A percentile compares a stretch with the other conserved stretches of the same genome.
These are phyloP conservation scores for Triadica sebifera DNA, from an alignment of 345 rosid species.

Conservation along the genomic window DNA sequence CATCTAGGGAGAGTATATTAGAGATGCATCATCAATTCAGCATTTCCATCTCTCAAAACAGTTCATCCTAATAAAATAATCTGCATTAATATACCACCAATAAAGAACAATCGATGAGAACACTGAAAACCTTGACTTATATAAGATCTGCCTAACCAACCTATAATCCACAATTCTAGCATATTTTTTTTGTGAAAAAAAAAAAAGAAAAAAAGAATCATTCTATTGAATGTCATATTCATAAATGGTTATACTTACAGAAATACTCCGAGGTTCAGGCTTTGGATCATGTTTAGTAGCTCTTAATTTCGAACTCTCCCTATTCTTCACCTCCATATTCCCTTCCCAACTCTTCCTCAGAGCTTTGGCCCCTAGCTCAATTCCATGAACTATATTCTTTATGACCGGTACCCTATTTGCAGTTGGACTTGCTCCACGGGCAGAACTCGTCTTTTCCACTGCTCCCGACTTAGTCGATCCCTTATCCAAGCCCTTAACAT, in stretches of 20 bases:
- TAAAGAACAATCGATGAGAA: neutral
- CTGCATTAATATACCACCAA: neutral
- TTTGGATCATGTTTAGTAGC: conserved; percentile 46
- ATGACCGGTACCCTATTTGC: conserved; percentile 56
- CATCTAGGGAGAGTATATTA: neutral
- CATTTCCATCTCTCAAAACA: conserved; percentile 3
- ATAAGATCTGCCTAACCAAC: neutral
- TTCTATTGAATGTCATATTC: neutral
- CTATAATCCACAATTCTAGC: neutral
- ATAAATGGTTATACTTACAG: conserved; percentile 50
- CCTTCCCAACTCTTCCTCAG: conserved; percentile 99
- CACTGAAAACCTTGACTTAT: neutral
- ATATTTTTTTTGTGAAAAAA: neutral
- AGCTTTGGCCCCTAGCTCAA: conserved; percentile 87
- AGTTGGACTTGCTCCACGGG: conserved; percentile 45
- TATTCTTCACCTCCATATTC: conserved; percentile 59
- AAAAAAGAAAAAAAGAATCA: neutral
- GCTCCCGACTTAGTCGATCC: conserved; percentile 48
- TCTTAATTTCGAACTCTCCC: conserved; percentile 45
- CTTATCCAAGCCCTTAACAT: conserved; percentile 52
- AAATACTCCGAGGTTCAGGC: conserved; percentile 51
- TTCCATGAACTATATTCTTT: conserved; percentile 62
- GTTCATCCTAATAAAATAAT: neutral
- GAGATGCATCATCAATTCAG: conserved; percentile 3
- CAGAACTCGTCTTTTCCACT: conserved; percentile 48